These are phyloP conservation scores for Umbilicus rupestris DNA, from an alignment of 164 flowering plant genomes.

Conservation along the genomic window DNA sequence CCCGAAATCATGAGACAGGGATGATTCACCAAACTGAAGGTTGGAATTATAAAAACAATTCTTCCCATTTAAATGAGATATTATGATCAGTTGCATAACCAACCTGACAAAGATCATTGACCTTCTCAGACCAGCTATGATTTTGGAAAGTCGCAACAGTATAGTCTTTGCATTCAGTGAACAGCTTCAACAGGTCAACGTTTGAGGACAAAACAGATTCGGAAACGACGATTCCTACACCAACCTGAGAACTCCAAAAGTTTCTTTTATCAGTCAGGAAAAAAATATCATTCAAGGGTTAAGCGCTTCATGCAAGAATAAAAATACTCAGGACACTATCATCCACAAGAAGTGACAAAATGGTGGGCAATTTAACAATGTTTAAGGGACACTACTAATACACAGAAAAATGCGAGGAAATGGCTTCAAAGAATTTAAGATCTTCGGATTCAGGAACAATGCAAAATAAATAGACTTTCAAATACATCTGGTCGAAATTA, in stretches of 20 bases:
- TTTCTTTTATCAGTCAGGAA: no score
- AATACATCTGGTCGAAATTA: neutral
- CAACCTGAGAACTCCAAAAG: constrained; percentile 43
- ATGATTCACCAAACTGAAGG: neutral
- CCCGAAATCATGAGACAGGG: no score
- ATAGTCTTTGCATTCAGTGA: constrained; percentile 75
- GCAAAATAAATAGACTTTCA: neutral
- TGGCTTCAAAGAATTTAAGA: neutral
- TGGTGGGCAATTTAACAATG: no score
- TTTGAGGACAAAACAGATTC: constrained; percentile 45
- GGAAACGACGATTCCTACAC: constrained; percentile 52
- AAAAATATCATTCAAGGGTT: no score
- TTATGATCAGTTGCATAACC: neutral
- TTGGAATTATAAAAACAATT: neutral
- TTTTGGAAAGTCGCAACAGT: constrained; percentile 51
- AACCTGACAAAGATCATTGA: constrained; percentile 84
- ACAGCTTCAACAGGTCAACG: constrained; percentile 48
- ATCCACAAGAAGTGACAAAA: no score
- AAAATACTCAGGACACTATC: no score
- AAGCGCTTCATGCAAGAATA: no score
- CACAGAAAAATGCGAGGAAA: no score
- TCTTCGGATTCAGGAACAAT: neutral
- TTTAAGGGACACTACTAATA: neutral
- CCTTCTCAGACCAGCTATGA: constrained; percentile 39
- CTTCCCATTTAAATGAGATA: neutral